A percentile compares a stretch with the other conserved stretches of the same genome.
phyloP scores from a whole-genome alignment of 108 stramenopile genomes.

The Nitzschia putrida region DNA sequence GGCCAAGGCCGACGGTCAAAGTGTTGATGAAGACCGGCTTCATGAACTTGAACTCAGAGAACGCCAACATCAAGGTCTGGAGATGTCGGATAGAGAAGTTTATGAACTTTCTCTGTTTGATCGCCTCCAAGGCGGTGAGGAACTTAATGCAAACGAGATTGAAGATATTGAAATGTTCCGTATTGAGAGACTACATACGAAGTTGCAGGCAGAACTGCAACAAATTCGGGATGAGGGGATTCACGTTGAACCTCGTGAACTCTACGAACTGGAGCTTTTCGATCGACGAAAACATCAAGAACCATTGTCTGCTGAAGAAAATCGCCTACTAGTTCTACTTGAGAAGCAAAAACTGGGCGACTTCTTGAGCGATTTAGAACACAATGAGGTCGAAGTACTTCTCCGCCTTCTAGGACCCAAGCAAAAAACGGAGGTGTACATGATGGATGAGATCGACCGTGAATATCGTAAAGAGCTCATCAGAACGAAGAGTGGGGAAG shows the following conservation, averaged over 20 bases:
- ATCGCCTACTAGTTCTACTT: neutral
- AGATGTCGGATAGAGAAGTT: neutral
- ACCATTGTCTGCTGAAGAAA: slow-evolving; percentile 2
- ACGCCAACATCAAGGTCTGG: neutral
- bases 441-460: slow-evolving; percentile 8
- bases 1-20: neutral
- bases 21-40: slow-evolving; percentile 21
- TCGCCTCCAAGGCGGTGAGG: slow-evolving; percentile 14
- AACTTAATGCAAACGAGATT: slow-evolving; percentile 15
- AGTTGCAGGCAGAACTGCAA: neutral
- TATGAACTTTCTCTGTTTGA: slow-evolving; percentile 26
- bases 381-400: slow-evolving; percentile 7
- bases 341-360: slow-evolving; percentile 5
- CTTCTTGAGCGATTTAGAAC: neutral
- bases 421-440: slow-evolving; percentile 2
- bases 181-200: slow-evolving; percentile 2
- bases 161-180: slow-evolving; percentile 26
- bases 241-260: slow-evolving; percentile 3
- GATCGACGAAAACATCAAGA: neutral
- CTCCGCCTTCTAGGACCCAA: neutral
- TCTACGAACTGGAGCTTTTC: slow-evolving; percentile 18
- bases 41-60: slow-evolving; percentile 20
- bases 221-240: neutral
- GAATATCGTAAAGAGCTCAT: slow-evolving; percentile 2
- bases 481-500: neutral